Percentiles rank a stretch among this genome's conserved stretches.
Evolutionary conservation across 2,329 filamentous ascomycete species (phyloP).

Genomic region (Aspergillus terreus): DNA sequence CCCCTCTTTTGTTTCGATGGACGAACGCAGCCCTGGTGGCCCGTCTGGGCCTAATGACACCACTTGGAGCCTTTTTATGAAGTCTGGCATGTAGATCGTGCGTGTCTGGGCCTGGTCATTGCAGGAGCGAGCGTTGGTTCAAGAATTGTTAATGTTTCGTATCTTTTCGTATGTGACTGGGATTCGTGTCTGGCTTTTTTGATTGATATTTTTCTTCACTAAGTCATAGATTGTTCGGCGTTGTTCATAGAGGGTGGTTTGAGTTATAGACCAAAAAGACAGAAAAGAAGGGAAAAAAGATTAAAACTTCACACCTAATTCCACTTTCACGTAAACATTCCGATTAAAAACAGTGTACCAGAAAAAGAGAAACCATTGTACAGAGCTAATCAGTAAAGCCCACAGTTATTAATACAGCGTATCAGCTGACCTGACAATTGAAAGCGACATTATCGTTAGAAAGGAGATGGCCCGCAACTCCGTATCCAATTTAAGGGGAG

Average conservation of each 20-base stretch:
- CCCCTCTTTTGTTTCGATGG: too few relatives aligned
- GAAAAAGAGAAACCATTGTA: constrained; percentile 23
- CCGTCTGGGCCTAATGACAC: not conserved
- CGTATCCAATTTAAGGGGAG: constrained; percentile 8
- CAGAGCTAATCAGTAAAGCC: constrained; percentile 15
- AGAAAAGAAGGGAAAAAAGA: not conserved
- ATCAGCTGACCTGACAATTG: constrained; percentile 12
- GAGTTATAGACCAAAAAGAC: not conserved
- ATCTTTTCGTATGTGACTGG: too few relatives aligned
- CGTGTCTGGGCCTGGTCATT: not conserved
- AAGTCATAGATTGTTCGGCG: not conserved
- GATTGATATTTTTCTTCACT: not conserved
- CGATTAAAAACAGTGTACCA: constrained; percentile 12
- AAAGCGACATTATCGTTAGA: constrained; percentile 12
- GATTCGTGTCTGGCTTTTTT: too few relatives aligned
- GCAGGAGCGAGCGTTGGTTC: too few relatives aligned
- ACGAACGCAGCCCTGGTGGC: too few relatives aligned
- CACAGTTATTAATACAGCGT: constrained; percentile 33
- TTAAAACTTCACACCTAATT: not conserved
- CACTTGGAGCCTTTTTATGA: constrained; percentile 2
- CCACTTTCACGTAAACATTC: not conserved
- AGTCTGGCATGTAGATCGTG: not conserved
- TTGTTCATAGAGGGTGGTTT: not conserved
- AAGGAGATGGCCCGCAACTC: constrained; percentile 32
- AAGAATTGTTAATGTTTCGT: too few relatives aligned